Conservation (phyloP, 2,329 filamentous ascomycete genomes). For the Emergomyces orientalis region DNA sequence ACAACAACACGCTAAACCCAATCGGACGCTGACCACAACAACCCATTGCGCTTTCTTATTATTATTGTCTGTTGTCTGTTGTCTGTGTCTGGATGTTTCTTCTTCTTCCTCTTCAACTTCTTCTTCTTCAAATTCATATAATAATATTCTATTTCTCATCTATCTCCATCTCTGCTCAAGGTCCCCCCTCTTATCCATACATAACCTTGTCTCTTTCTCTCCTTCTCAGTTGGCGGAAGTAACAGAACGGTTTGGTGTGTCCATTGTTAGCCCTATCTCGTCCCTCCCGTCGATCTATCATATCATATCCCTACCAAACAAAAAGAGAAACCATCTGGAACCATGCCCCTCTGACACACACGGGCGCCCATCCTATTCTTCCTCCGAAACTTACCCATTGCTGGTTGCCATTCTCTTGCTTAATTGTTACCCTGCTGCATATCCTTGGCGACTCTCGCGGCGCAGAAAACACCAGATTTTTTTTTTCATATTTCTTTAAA, state of each 20-base stretch:
- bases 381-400: neutral
- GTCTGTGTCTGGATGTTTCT: neutral
- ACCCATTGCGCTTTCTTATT: no score
- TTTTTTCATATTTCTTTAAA: no score
- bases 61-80: no score
- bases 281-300: neutral
- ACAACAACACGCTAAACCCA: slow-evolving; percentile 27
- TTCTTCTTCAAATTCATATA: no score
- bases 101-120: neutral
- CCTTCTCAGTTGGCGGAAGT: neutral
- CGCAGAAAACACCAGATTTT: no score
- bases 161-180: neutral
- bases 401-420: neutral
- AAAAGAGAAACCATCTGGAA: neutral
- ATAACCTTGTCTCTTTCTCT: neutral
- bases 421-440: neutral
- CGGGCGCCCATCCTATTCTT: neutral
- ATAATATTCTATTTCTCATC: neutral
- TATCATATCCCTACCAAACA: neutral
- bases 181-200: slow-evolving; percentile 8
- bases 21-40: slow-evolving; percentile 29
- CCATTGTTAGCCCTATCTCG: slow-evolving; percentile 7
- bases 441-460: slow-evolving; percentile 1
- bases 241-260: neutral
- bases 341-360: slow-evolving; percentile 3